Evolutionary conservation across 192 early-diverging fungal species (phyloP).

Genomic region (Backusella circina): DNA sequence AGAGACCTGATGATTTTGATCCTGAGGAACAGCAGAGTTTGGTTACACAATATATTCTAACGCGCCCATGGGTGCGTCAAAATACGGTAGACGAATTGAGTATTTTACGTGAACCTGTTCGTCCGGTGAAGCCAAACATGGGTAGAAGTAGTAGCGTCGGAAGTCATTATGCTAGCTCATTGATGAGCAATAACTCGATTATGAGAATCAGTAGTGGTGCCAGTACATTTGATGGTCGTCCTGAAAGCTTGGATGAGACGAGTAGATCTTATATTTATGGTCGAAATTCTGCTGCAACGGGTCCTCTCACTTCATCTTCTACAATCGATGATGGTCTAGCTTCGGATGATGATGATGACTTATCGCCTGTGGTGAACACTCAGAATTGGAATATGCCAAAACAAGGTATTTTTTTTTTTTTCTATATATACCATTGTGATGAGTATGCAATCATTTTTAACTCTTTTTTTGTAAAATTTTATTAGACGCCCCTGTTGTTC

Average conservation of each 20-base stretch:
- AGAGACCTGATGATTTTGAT: conserved; percentile 3
- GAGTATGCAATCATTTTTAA: not conserved
- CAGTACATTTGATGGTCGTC: not conserved
- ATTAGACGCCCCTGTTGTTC: not conserved
- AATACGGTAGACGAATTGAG: conserved; percentile 75
- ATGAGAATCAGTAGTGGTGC: conserved; percentile 10
- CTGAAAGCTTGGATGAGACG: not conserved
- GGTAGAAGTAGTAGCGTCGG: not conserved
- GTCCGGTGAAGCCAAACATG: not conserved
- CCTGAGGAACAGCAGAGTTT: conserved; percentile 39
- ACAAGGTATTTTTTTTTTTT: not conserved
- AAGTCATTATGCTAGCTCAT: conserved; percentile 12
- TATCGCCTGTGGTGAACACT: not conserved
- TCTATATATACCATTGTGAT: not conserved
- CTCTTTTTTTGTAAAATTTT: not conserved
- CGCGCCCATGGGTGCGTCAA: conserved; percentile 64
- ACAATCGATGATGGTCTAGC: not conserved
- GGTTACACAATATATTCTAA: conserved; percentile 64
- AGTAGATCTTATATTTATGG: conserved; percentile 3
- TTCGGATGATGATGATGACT: not conserved
- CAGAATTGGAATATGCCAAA: not conserved
- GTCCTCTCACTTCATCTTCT: conserved; percentile 2
- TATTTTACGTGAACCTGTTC: conserved; percentile 54
- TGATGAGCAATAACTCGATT: conserved; percentile 8
- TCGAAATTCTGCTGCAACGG: not conserved